These are phyloP conservation scores for Ceratocystis variospora DNA, from an alignment of 2,329 filamentous ascomycete species.

Conservation along the genomic window DNA sequence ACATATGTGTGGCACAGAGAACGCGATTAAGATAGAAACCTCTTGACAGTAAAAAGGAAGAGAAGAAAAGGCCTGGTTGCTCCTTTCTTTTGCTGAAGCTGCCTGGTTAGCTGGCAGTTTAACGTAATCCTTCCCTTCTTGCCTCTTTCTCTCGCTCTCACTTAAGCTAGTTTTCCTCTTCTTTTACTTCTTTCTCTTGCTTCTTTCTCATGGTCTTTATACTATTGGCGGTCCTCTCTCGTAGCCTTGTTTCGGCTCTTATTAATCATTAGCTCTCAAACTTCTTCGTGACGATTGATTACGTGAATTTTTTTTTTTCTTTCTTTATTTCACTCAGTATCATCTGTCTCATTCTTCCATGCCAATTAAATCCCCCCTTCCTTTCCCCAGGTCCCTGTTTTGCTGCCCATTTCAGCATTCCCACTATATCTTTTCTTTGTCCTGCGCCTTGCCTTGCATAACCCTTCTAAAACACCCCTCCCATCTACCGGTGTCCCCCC, in stretches of 20 bases:
- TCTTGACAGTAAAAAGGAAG: no score
- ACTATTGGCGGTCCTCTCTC: background rate
- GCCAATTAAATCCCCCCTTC: background rate
- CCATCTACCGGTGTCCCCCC: background rate
- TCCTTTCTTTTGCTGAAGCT: background rate
- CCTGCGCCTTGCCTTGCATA: background rate
- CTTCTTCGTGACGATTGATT: background rate
- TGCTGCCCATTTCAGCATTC: background rate
- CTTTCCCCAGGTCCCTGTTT: background rate
- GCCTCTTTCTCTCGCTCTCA: background rate
- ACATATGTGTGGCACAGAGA: no score
- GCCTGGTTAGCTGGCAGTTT: background rate
- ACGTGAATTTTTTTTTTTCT: background rate
- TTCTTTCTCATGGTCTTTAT: background rate
- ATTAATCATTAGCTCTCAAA: background rate
- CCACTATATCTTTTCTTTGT: background rate
- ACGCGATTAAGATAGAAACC: no score
- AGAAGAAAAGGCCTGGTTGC: background rate
- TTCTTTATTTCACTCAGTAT: background rate
- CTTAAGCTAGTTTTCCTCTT: background rate
- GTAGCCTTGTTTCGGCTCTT: background rate
- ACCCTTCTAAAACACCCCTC: slow-evolving; percentile 5
- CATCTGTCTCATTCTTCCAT: background rate
- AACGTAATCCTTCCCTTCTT: background rate
- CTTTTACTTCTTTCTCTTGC: background rate